phyloP scores from a whole-genome alignment of 805 yeast genomes.

The Saitoella complicata region DNA sequence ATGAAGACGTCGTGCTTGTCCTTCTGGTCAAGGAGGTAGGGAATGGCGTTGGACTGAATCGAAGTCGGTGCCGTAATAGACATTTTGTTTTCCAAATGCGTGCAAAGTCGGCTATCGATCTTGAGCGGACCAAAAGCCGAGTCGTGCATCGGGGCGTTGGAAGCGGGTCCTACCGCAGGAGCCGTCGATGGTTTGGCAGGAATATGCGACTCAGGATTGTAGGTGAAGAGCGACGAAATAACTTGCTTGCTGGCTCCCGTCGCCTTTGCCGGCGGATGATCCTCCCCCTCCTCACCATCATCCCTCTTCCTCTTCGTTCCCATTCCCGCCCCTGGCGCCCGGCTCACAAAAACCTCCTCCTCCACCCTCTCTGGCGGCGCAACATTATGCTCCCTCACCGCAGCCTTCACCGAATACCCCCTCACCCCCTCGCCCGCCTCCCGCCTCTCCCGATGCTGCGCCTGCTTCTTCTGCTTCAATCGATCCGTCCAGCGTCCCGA shows the following conservation, averaged over 20 bases:
- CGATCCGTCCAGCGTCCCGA: constrained; percentile 2
- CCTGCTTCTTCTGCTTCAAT: neutral
- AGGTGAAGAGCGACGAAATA: constrained; percentile 68
- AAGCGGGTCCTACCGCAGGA: constrained; percentile 27
- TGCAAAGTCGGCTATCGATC: constrained; percentile 34
- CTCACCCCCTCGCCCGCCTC: too few relatives aligned
- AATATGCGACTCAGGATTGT: constrained; percentile 33
- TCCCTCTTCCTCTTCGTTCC: too few relatives aligned
- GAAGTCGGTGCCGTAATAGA: constrained; percentile 48
- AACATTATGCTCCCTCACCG: too few relatives aligned
- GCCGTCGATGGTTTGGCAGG: constrained; percentile 18
- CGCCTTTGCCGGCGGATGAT: too few relatives aligned
- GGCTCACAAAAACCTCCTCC: too few relatives aligned
- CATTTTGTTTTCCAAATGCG: constrained; percentile 42
- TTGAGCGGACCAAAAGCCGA: constrained; percentile 65
- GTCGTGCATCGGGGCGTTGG: constrained; percentile 66
- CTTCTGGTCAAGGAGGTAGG: neutral
- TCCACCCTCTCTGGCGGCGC: too few relatives aligned
- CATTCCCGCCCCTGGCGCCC: too few relatives aligned
- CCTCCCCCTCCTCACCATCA: too few relatives aligned
- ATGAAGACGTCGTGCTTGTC: constrained; percentile 51
- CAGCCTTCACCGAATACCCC: too few relatives aligned
- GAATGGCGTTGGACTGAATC: constrained; percentile 42
- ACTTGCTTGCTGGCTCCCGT: neutral
- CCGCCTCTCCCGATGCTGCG: neutral